A percentile compares a stretch with the other conserved stretches of the same genome.
These are phyloP conservation scores for Ceratopteris richardii DNA, from an alignment of 75 land plant genomes.

Conservation along the genomic window DNA sequence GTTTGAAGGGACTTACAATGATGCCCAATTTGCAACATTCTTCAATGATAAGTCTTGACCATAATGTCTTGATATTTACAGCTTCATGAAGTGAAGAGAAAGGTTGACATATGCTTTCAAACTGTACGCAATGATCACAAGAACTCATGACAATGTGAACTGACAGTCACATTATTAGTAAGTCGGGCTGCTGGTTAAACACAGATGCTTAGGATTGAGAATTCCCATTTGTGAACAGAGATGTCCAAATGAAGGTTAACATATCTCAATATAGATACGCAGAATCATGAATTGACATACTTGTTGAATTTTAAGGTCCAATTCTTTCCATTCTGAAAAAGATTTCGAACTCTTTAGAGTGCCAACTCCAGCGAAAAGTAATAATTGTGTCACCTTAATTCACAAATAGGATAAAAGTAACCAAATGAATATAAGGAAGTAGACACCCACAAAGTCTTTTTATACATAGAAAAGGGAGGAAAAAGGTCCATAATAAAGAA, in stretches of 20 bases:
- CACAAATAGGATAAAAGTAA: background rate
- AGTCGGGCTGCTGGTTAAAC: background rate
- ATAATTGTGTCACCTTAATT: constrained; percentile 44
- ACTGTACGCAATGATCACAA: constrained; percentile 11
- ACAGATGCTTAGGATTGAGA: too few relatives aligned
- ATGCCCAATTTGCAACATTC: constrained; percentile 88
- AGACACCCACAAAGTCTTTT: background rate
- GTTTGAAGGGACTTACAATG: constrained; percentile 44
- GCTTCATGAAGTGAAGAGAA: constrained; percentile 14
- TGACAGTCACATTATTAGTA: too few relatives aligned
- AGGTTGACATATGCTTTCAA: constrained; percentile 32
- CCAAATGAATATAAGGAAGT: background rate
- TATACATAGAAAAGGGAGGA: too few relatives aligned
- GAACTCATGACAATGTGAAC: background rate
- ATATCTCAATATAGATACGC: too few relatives aligned
- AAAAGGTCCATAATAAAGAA: too few relatives aligned
- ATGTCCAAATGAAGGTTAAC: too few relatives aligned
- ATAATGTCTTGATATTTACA: constrained; percentile 74
- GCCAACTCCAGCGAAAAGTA: constrained; percentile 84
- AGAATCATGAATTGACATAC: too few relatives aligned
- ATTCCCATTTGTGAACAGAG: too few relatives aligned
- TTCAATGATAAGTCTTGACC: constrained; percentile 89
- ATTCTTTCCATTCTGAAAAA: constrained; percentile 73
- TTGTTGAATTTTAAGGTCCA: constrained; percentile 85
- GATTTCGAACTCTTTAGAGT: constrained; percentile 66